phyloP scores from a whole-genome alignment of 2,329 filamentous ascomycete genomes.

The Fusarium ramigenum region DNA sequence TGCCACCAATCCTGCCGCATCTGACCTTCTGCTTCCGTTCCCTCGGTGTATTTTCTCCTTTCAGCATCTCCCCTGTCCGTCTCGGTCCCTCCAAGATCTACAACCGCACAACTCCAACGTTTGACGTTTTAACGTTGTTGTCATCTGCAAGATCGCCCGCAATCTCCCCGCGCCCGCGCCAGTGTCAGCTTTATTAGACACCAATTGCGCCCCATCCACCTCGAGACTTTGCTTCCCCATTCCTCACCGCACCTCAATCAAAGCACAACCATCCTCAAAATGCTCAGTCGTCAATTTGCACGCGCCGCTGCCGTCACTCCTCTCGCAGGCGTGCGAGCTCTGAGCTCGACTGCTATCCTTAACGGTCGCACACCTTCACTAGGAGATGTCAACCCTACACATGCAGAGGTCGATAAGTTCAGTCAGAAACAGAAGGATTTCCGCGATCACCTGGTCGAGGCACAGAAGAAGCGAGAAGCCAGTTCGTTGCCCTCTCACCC shows the following conservation, averaged over 20 bases:
- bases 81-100: slow-evolving; percentile 25
- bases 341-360: slow-evolving; percentile 63
- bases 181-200: slow-evolving; percentile 32
- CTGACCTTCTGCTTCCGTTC: slow-evolving; percentile 39
- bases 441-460: slow-evolving; percentile 80
- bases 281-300: slow-evolving; percentile 63
- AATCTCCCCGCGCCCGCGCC: slow-evolving; percentile 22
- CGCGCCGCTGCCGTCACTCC: slow-evolving; percentile 55
- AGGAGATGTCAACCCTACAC: slow-evolving; percentile 77
- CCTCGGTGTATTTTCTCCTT: slow-evolving; percentile 32
- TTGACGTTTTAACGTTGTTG: slow-evolving; percentile 31
- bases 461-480: slow-evolving; percentile 85
- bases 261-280: slow-evolving; percentile 44
- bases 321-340: slow-evolving; percentile 62
- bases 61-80: slow-evolving; percentile 31
- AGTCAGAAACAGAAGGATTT: slow-evolving; percentile 86
- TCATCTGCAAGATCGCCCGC: slow-evolving; percentile 23
- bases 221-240: slow-evolving; percentile 23
- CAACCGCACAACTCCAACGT: slow-evolving; percentile 21
- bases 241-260: slow-evolving; percentile 1
- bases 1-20: slow-evolving; percentile 39
- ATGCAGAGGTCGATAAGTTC: slow-evolving; percentile 78
- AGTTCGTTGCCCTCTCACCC: slow-evolving; percentile 68
- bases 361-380: slow-evolving; percentile 74
- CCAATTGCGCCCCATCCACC: slow-evolving; percentile 17